These are phyloP conservation scores for Penicillium canescens DNA, from an alignment of 495 filamentous ascomycete genomes.

Conservation along the genomic window DNA sequence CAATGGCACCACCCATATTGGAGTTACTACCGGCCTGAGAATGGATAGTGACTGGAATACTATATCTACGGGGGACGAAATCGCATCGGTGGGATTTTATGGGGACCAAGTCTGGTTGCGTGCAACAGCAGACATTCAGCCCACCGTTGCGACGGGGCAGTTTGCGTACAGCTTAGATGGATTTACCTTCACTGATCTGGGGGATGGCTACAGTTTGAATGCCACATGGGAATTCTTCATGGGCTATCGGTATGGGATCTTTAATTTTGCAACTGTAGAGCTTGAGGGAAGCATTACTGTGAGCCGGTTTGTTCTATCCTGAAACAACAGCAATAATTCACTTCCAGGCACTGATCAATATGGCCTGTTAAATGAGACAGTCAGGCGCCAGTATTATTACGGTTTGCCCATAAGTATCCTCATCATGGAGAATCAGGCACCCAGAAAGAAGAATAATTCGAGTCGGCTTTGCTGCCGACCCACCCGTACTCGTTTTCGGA, in stretches of 20 bases:
- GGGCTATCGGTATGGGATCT: conserved; percentile 58
- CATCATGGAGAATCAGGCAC: too few species aligned
- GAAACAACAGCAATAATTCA: too few species aligned
- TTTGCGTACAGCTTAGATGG: conserved; percentile 58
- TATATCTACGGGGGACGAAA: conserved; percentile 34
- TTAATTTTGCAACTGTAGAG: conserved; percentile 56
- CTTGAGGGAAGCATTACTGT: conserved; percentile 46
- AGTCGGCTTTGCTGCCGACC: background rate
- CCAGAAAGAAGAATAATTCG: too few species aligned
- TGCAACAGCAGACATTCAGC: conserved; percentile 39
- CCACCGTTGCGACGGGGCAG: conserved; percentile 26
- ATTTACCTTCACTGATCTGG: conserved; percentile 40
- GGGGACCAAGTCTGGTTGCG: conserved; percentile 41
- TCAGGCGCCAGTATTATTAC: too few species aligned
- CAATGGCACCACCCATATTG: conserved; percentile 18
- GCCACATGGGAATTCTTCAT: conserved; percentile 53
- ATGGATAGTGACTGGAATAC: conserved; percentile 43
- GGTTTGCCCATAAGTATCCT: too few species aligned
- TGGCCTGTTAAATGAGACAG: too few species aligned
- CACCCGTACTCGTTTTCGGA: background rate
- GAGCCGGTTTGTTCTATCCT: too few species aligned
- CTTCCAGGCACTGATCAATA: too few species aligned
- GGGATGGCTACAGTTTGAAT: conserved; percentile 38
- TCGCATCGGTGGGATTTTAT: conserved; percentile 24
- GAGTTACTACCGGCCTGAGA: conserved; percentile 17